Percentiles rank a stretch among this genome's conserved stretches.
Conservation (phyloP, 1,284 basidiomycete genomes). For the Boletus smithii region DNA sequence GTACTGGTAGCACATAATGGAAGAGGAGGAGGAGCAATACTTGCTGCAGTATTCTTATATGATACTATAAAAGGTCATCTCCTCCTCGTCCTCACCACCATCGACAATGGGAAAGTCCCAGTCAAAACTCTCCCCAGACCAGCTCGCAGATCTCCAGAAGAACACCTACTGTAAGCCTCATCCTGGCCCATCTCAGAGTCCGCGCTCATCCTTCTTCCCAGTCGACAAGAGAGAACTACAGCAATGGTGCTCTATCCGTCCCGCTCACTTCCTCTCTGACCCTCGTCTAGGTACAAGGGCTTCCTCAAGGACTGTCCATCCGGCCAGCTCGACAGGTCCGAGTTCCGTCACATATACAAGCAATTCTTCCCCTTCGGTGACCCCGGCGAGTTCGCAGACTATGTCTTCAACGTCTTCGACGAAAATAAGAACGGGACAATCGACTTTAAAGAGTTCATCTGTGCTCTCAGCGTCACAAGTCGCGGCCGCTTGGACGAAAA, state of each 20-base stretch:
- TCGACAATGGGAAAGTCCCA: conserved; percentile 90
- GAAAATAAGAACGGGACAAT: conserved; percentile 95
- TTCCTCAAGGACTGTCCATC: conserved; percentile 99
- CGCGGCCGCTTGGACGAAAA: conserved; percentile 96
- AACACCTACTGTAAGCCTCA: conserved; percentile 89
- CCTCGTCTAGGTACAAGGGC: conserved; percentile 84
- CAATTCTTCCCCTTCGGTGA: conserved; percentile 99
- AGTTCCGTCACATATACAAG: conserved; percentile 98
- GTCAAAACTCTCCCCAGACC: conserved; percentile 93
- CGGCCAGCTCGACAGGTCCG: conserved; percentile 93
- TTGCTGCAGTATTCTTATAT: no score
- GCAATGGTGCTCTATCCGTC: conserved; percentile 74
- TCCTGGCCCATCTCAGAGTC: conserved; percentile 1
- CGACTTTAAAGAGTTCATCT: conserved; percentile 99
- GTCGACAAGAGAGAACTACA: conserved; percentile 99
- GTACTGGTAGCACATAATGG: conserved; percentile 66
- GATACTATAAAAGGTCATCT: conserved; percentile 36
- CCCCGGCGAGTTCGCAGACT: conserved; percentile 94
- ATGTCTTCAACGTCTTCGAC: conserved; percentile 98
- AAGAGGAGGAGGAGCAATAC: conserved; percentile 10
- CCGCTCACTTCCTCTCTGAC: conserved; percentile 11
- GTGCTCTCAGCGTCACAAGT: conserved; percentile 92
- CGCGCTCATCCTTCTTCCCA: conserved; percentile 38
- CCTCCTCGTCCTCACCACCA: conserved; percentile 15
- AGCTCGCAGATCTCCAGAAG: conserved; percentile 95